Conservation (phyloP, 1,284 basidiomycete species). For the Rhodofomes roseus region DNA sequence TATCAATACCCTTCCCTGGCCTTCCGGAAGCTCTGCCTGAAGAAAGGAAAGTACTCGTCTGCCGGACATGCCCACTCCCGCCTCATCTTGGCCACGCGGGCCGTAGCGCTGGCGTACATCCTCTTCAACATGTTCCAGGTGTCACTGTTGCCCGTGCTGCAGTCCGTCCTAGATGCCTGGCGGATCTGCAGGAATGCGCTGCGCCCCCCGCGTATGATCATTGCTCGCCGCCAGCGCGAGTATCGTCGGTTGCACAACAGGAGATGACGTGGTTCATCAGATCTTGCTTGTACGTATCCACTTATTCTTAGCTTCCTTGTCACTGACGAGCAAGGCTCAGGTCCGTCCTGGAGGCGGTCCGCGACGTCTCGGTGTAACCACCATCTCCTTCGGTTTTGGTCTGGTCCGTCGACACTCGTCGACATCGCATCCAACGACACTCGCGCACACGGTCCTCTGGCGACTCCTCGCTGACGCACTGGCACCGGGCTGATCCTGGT, state of each 20-base stretch:
- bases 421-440: not conserved
- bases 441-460: not conserved
- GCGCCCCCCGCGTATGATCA: not conserved
- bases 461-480: not conserved
- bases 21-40: not conserved
- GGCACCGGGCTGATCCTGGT: not conserved
- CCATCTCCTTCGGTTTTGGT: not conserved
- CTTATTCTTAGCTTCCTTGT: not conserved
- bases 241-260: not conserved
- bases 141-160: not conserved
- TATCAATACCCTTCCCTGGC: not conserved
- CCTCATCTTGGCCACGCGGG: not conserved
- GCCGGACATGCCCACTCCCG: not conserved
- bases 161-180: not conserved
- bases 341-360: not conserved
- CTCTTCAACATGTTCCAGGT: not conserved
- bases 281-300: not conserved
- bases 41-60: not conserved
- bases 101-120: not conserved
- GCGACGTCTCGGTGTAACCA: not conserved
- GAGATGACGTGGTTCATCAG: not conserved
- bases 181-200: not conserved
- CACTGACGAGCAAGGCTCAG: not conserved
- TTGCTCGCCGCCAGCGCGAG: not conserved
- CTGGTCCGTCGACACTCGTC: not conserved